Evolutionary conservation across 257 asterid species (phyloP).

Genomic region (Nicotiana obtusifolia): DNA sequence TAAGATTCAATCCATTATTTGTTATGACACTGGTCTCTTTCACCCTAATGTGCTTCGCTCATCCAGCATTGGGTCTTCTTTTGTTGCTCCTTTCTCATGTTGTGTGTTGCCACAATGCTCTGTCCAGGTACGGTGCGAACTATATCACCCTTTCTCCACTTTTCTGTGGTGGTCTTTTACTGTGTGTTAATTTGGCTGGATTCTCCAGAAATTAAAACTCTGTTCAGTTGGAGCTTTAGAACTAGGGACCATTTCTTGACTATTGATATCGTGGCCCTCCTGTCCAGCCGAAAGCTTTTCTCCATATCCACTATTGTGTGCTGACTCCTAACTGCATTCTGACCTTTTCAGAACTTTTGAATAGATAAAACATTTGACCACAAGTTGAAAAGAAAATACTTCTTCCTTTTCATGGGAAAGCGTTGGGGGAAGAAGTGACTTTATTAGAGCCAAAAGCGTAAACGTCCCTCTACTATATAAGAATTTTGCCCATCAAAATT

Average conservation of each 20-base stretch:
- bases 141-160: not conserved
- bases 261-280: not conserved
- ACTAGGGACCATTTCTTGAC: not conserved
- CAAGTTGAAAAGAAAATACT: not conserved
- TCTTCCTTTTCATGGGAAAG: not conserved
- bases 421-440: not conserved
- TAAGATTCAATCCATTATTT: conserved; percentile 49
- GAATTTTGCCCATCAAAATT: not conserved
- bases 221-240: not conserved
- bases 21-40: conserved; percentile 56
- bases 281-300: not conserved
- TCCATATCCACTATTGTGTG: not conserved
- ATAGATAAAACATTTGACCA: not conserved
- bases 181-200: not conserved
- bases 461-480: too few species aligned
- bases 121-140: conserved; percentile 55
- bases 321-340: not conserved
- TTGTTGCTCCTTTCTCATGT: conserved; percentile 67
- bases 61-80: conserved; percentile 90
- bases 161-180: not conserved
- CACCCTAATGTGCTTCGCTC: conserved; percentile 63
- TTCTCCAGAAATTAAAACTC: not conserved
- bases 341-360: not conserved
- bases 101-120: conserved; percentile 63
- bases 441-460: not conserved